Evolutionary conservation across 345 rosid species (phyloP), one percentile per base, ranked within the genome.

Genomic region (Trapa incisa): DNA sequence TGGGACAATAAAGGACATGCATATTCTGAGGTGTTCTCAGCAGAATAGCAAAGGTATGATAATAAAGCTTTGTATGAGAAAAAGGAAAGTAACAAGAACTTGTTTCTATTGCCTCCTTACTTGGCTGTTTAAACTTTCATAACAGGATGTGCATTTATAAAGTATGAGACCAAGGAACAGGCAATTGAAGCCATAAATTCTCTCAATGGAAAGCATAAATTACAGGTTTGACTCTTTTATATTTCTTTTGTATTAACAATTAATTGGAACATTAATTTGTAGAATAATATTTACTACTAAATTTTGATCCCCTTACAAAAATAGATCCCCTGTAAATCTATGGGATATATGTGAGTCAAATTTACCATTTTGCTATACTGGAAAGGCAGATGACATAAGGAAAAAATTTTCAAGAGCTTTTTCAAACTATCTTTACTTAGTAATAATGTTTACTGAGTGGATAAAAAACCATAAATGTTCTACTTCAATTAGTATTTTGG

Each of bases 131-230:
- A 41, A 17, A 37, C 63, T 11, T 54, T 60, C 65, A 14, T 76
- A 74, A 66, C 75, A 91, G 99, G 99, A 10, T 95, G 99, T 73
- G 99, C 96, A 48, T 95, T 95, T 83, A 68, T 95, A 68, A 95
- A 95, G 81, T 95, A 87, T 68, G 99, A 95, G 74, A 86, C 97
- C 11, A 95, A 92, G 81, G 94, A 91, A 65, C 91, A 91, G 85
- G 98, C 97, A 72, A 81, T 87, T 76, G 83, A 89, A 70, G 96
- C 99, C 61, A 71, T 95, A 73, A 91, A 91, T 79, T 78, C 91
- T 65, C 71, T 89, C 80, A 95, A 91, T 61, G 98, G 96, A 66
- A 91, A 88, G 80, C 88, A 89, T 76, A 86, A 82, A 81, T 86
- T 95, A 98, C 98, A 95, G 98, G 98, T 95, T 74, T 75, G 82